phyloP scores from a whole-genome alignment of 305 asterid species.

The Fraxinus xanthoxyloides region DNA sequence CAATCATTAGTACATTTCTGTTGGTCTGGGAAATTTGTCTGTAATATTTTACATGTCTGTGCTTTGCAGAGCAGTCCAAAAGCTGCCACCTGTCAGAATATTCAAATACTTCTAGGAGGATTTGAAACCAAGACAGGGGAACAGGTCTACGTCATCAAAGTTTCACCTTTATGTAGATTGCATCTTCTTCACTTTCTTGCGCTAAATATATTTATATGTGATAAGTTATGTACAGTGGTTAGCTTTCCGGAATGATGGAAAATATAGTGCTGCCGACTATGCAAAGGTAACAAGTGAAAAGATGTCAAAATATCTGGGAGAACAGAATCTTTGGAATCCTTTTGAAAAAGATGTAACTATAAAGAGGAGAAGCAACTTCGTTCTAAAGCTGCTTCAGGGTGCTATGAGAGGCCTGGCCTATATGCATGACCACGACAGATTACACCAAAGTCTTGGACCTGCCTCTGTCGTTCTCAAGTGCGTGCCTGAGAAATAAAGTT shows the following conservation, averaged over 20 bases:
- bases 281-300: constrained; percentile 69
- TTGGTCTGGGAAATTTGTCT: not conserved
- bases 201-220: not conserved
- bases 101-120: constrained; percentile 86
- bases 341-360: constrained; percentile 65
- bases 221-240: constrained; percentile 64
- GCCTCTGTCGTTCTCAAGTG: constrained; percentile 88
- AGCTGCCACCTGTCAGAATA: constrained; percentile 44
- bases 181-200: not conserved
- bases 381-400: constrained; percentile 74
- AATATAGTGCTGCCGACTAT: constrained; percentile 85
- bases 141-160: constrained; percentile 50
- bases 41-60: constrained; percentile 20
- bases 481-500: constrained; percentile 24
- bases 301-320: constrained; percentile 56
- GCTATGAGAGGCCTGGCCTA: constrained; percentile 63
- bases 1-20: not conserved
- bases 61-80: constrained; percentile 58
- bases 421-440: constrained; percentile 72
- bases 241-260: constrained; percentile 86
- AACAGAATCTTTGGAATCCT: constrained; percentile 72
- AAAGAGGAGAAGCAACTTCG: constrained; percentile 59
- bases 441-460: constrained; percentile 98
- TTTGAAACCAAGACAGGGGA: constrained; percentile 95
- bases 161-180: constrained; percentile 8